phyloP scores from a whole-genome alignment of 208 protist species.

The Acanthamoeba royreba region DNA sequence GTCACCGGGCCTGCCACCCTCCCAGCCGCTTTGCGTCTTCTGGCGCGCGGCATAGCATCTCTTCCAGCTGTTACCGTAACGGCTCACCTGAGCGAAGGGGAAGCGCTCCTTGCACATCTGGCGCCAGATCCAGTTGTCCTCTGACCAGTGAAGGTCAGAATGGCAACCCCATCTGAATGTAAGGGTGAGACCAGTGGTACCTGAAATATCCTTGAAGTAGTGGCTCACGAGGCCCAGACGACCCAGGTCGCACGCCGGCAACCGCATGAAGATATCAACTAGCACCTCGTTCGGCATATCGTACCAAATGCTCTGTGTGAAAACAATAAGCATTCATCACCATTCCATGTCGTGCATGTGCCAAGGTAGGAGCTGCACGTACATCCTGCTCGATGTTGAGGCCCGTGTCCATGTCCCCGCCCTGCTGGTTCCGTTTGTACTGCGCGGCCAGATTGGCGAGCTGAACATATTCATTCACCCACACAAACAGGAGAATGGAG shows the following conservation, averaged over 20 bases:
- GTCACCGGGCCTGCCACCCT: neutral
- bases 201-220: neutral
- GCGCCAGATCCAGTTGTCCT: constrained; percentile 40
- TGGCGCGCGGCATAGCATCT: neutral
- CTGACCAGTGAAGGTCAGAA: neutral
- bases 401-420: neutral
- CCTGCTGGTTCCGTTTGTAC: neutral
- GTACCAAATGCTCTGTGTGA: neutral
- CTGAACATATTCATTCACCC: neutral
- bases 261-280: neutral
- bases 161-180: neutral
- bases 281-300: neutral
- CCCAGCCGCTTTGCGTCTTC: constrained; percentile 34
- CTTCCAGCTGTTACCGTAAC: constrained; percentile 44
- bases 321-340: neutral
- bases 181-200: neutral
- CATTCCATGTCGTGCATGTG: neutral
- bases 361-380: neutral
- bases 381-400: constrained; percentile 41
- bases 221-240: constrained; percentile 2
- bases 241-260: neutral
- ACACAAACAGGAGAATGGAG: too few species aligned
- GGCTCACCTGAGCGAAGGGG: constrained; percentile 21
- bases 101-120: constrained; percentile 26
- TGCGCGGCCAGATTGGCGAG: neutral